These are phyloP conservation scores for Monosporascus ibericus DNA, from an alignment of 2,329 filamentous ascomycete species.

Conservation along the genomic window DNA sequence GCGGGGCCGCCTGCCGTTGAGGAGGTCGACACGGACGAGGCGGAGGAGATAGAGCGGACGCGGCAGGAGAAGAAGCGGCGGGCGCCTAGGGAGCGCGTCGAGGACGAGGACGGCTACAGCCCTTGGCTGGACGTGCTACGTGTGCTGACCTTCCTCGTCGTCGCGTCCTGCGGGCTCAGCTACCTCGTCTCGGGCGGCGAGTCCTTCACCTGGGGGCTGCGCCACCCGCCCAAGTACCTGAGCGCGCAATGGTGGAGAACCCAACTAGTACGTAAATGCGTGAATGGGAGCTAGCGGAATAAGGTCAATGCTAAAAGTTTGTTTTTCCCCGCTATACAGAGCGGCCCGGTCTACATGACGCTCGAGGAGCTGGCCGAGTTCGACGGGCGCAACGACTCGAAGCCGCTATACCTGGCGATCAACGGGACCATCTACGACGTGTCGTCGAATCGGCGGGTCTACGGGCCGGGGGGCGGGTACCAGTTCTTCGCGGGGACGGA, in stretches of 20 bases:
- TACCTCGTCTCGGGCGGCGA: slow-evolving; percentile 70
- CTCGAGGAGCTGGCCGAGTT: slow-evolving; percentile 66
- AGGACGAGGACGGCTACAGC: slow-evolving; percentile 57
- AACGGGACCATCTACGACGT: slow-evolving; percentile 87
- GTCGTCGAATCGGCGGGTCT: slow-evolving; percentile 59
- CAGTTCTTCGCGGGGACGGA: slow-evolving; percentile 81
- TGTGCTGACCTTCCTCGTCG: slow-evolving; percentile 58
- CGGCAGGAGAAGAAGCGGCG: slow-evolving; percentile 15
- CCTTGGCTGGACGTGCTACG: slow-evolving; percentile 62
- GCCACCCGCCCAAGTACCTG: slow-evolving; percentile 58
- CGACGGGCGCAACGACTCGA: slow-evolving; percentile 67
- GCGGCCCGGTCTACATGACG: slow-evolving; percentile 63
- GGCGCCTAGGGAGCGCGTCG: slow-evolving; percentile 29
- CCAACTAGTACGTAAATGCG: slow-evolving; percentile 47
- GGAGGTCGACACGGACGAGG: slow-evolving; percentile 10
- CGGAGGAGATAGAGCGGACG: slow-evolving; percentile 8
- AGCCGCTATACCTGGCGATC: slow-evolving; percentile 85
- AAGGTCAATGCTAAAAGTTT: too few species aligned
- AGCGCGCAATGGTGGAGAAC: slow-evolving; percentile 50
- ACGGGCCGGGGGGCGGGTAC: slow-evolving; percentile 83
- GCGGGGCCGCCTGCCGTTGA: slow-evolving; percentile 14
- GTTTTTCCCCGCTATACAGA: slow-evolving; percentile 24
- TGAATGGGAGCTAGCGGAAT: neutral
- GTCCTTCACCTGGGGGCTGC: slow-evolving; percentile 60
- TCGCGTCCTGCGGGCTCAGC: slow-evolving; percentile 64